A percentile compares a stretch with the other conserved stretches of the same genome.
These are phyloP conservation scores for Cytospora chrysosperma DNA, from an alignment of 2,329 filamentous ascomycete species.

Conservation along the genomic window DNA sequence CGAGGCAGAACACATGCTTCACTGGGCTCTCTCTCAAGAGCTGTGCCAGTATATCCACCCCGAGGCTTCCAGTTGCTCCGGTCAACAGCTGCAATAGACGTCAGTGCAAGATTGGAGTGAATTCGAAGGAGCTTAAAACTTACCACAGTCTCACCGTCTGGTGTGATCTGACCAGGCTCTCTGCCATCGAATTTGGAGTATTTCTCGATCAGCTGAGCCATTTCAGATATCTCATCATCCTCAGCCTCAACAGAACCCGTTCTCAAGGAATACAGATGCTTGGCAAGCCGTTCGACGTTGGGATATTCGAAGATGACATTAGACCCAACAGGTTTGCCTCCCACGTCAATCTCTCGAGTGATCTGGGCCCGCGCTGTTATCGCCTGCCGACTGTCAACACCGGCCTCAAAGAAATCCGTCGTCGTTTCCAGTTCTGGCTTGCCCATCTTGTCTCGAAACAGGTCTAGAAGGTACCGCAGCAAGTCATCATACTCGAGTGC, in stretches of 20 bases:
- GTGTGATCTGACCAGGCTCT: slow-evolving; percentile 25
- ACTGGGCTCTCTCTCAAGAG: slow-evolving; percentile 58
- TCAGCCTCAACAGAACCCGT: slow-evolving; percentile 21
- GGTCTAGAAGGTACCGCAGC: slow-evolving; percentile 23
- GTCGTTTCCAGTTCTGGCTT: slow-evolving; percentile 9
- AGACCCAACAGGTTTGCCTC: slow-evolving; percentile 24
- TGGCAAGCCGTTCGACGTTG: slow-evolving; percentile 27
- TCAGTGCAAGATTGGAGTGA: not conserved
- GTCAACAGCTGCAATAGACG: slow-evolving; percentile 46
- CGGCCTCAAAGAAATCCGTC: slow-evolving; percentile 32
- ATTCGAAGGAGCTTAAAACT: slow-evolving; percentile 17
- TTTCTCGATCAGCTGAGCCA: slow-evolving; percentile 37
- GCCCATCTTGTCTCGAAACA: slow-evolving; percentile 29
- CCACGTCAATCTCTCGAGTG: slow-evolving; percentile 30
- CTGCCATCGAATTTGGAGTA: slow-evolving; percentile 37
- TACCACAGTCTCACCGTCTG: slow-evolving; percentile 35
- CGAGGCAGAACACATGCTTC: slow-evolving; percentile 48
- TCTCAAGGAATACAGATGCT: slow-evolving; percentile 29
- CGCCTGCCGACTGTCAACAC: slow-evolving; percentile 33
- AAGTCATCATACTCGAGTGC: slow-evolving; percentile 7
- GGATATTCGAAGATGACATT: slow-evolving; percentile 36
- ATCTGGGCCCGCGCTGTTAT: slow-evolving; percentile 29
- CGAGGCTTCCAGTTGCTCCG: slow-evolving; percentile 61
- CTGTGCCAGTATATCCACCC: slow-evolving; percentile 57
- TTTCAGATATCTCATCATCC: slow-evolving; percentile 33